A percentile compares a stretch with the other conserved stretches of the same genome.
Evolutionary conservation across 192 early-diverging fungal genomes (phyloP).

Genomic region (Tieghemiomyces parasiticus): DNA sequence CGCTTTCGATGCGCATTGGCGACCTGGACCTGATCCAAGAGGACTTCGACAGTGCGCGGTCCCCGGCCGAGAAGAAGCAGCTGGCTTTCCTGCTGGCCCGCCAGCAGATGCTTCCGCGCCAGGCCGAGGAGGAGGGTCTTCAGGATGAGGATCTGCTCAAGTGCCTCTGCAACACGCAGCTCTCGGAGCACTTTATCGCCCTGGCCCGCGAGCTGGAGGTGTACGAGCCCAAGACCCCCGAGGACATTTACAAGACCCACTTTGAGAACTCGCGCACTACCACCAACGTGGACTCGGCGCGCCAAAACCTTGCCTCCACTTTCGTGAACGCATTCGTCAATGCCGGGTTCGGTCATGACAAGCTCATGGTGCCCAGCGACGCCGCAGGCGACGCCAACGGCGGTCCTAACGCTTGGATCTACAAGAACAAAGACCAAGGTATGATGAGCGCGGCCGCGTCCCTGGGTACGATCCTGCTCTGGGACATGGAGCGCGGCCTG

Average conservation of each 20-base stretch:
- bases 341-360: conserved; percentile 89
- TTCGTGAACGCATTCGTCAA: conserved; percentile 99
- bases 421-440: conserved; percentile 95
- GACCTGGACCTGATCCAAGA: conserved; percentile 66
- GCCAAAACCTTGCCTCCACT: conserved; percentile 89
- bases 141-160: conserved; percentile 69
- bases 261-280: conserved; percentile 71
- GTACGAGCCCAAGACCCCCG: conserved; percentile 87
- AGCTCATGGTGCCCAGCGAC: conserved; percentile 62
- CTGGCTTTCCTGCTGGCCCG: conserved; percentile 86
- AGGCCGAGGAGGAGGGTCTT: conserved; percentile 74
- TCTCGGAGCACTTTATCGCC: conserved; percentile 77
- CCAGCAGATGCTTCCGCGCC: conserved; percentile 66
- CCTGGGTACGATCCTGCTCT: conserved; percentile 79
- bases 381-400: conserved; percentile 48
- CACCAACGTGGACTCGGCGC: conserved; percentile 75
- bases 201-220: conserved; percentile 89
- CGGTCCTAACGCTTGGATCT: conserved; percentile 63
- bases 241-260: conserved; percentile 97
- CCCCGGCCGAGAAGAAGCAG: conserved; percentile 85
- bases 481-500: conserved; percentile 87
- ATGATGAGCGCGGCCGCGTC: conserved; percentile 95
- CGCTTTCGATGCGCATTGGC: conserved; percentile 73
- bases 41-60: conserved; percentile 71
- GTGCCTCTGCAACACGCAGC: conserved; percentile 75